phyloP scores from a whole-genome alignment of 2,329 filamentous ascomycete species.

The Dactylellina drechsleri region DNA sequence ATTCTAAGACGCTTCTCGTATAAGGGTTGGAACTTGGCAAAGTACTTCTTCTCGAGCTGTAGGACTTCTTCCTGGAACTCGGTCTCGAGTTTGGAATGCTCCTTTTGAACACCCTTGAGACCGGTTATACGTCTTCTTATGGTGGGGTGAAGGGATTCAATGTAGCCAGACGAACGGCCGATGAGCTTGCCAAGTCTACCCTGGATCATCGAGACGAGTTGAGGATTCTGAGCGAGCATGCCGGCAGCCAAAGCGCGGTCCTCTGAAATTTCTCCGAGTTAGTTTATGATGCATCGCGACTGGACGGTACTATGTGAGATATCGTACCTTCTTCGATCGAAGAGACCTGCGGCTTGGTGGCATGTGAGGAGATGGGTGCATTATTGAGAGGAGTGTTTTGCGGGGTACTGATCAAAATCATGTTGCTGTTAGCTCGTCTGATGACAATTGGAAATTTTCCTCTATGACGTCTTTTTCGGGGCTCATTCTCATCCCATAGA shows the following conservation, averaged over 20 bases:
- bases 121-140: conserved; percentile 94
- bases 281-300: conserved; percentile 37
- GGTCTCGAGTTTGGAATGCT: conserved; percentile 97
- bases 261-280: conserved; percentile 52
- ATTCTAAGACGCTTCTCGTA: conserved; percentile 95
- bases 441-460: conserved; percentile 62
- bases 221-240: conserved; percentile 94
- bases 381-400: conserved; percentile 97
- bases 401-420: conserved; percentile 76
- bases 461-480: conserved; percentile 48
- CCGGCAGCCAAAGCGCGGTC: conserved; percentile 87
- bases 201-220: conserved; percentile 96
- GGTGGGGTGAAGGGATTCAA: conserved; percentile 89
- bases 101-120: conserved; percentile 97
- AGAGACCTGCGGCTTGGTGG: conserved; percentile 89
- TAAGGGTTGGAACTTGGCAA: conserved; percentile 96
- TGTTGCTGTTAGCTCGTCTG: conserved; percentile 59
- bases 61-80: conserved; percentile 99
- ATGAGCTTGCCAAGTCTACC: conserved; percentile 92
- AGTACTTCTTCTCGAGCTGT: conserved; percentile 99
- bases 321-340: conserved; percentile 95
- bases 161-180: conserved; percentile 94
- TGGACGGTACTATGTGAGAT: background rate
- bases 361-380: conserved; percentile 96
- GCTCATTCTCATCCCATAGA: conserved; percentile 51